phyloP scores from a whole-genome alignment of 345 rosid genomes.

The Syzygium grande region DNA sequence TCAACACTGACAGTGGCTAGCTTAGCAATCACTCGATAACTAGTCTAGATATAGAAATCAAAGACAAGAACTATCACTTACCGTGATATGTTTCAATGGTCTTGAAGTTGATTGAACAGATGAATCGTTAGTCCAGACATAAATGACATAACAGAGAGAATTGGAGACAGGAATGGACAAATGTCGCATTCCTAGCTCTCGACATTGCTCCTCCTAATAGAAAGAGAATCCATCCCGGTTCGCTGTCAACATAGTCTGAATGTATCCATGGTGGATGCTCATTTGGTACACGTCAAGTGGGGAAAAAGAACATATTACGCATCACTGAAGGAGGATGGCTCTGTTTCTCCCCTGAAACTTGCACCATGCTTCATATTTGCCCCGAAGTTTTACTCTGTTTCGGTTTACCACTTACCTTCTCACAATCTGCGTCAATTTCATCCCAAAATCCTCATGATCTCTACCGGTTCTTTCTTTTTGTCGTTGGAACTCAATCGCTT shows the following conservation, averaged over 20 bases:
- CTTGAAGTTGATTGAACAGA: not conserved
- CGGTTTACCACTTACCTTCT: not conserved
- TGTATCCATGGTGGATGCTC: not conserved
- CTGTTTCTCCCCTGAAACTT: not conserved
- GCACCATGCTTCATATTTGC: not conserved
- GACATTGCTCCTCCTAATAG: not conserved
- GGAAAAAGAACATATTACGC: not conserved
- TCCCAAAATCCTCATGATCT: not conserved
- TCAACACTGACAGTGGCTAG: not conserved
- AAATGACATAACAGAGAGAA: not conserved
- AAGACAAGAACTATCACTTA: not conserved
- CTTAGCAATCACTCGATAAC: not conserved
- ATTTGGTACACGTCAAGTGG: not conserved
- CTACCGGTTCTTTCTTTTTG: not conserved
- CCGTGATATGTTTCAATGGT: not conserved
- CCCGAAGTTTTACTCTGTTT: not conserved
- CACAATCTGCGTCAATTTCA: not conserved
- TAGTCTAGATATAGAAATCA: not conserved
- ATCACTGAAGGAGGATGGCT: not conserved
- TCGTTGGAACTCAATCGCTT: not conserved
- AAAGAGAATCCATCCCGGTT: not conserved
- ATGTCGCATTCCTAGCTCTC: not conserved
- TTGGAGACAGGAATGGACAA: not conserved
- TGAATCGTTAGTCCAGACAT: not conserved
- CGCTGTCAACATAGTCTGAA: not conserved